phyloP scores from a whole-genome alignment of 768 basidiomycete genomes.

The Multifurca ochricompacta region DNA sequence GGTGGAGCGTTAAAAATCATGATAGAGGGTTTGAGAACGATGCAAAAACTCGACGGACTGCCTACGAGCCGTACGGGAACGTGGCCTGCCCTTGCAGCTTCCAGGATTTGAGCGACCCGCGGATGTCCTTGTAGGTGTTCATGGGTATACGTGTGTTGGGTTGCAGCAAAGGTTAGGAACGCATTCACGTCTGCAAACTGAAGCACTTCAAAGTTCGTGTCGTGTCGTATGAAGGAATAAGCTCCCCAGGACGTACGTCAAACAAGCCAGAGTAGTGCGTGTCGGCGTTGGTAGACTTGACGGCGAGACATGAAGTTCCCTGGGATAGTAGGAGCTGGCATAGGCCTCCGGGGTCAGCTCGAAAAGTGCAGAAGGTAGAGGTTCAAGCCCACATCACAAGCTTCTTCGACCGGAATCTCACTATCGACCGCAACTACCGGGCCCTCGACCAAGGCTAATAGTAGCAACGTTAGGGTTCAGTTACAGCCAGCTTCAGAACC shows the following conservation, averaged over 20 bases:
- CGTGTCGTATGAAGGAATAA: background rate
- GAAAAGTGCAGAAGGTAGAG: background rate
- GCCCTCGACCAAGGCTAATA: constrained; percentile 60
- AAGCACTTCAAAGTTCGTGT: background rate
- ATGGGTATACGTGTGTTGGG: constrained; percentile 55
- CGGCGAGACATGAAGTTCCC: constrained; percentile 56
- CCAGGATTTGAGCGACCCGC: constrained; percentile 59
- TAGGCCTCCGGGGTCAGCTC: constrained; percentile 7
- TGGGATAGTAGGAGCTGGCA: constrained; percentile 54
- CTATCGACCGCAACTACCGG: constrained; percentile 58
- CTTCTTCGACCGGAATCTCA: constrained; percentile 73
- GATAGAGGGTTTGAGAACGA: constrained; percentile 1
- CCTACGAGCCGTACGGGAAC: constrained; percentile 72
- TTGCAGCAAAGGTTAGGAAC: constrained; percentile 79
- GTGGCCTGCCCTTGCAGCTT: constrained; percentile 63
- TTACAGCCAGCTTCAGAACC: background rate
- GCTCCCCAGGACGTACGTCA: constrained; percentile 45
- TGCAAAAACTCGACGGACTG: constrained; percentile 43
- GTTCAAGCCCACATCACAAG: constrained; percentile 55
- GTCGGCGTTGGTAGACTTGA: constrained; percentile 33
- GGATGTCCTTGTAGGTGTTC: constrained; percentile 54
- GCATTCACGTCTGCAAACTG: constrained; percentile 84
- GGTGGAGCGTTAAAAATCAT: background rate
- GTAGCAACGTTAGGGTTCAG: too few species aligned
- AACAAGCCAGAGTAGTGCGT: constrained; percentile 51